phyloP scores from a whole-genome alignment of 2,329 filamentous ascomycete genomes.

The Colletotrichum karsti region DNA sequence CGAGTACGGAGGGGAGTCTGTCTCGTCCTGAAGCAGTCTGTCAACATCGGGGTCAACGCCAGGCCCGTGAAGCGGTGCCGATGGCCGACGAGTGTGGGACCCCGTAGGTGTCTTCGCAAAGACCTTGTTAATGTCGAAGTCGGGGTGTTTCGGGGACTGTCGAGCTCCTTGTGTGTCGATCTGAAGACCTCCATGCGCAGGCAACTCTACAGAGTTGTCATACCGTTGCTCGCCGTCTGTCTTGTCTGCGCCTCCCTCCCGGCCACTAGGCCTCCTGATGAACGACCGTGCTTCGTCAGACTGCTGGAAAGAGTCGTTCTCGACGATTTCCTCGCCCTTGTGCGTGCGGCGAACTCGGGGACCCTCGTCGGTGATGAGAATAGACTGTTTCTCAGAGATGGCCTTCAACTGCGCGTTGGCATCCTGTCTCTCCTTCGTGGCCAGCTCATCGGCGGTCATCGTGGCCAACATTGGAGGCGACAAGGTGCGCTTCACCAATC shows the following conservation, averaged over 20 bases:
- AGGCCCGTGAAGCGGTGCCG: conserved; percentile 61
- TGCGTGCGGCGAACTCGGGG: conserved; percentile 89
- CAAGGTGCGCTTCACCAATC: conserved; percentile 77
- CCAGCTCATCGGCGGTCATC: conserved; percentile 92
- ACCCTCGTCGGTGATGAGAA: conserved; percentile 78
- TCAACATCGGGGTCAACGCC: conserved; percentile 90
- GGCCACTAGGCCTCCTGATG: conserved; percentile 43
- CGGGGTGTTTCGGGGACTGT: conserved; percentile 61
- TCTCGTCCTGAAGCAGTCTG: conserved; percentile 81
- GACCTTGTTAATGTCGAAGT: conserved; percentile 87
- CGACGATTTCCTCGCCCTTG: conserved; percentile 92
- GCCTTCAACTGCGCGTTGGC: conserved; percentile 82
- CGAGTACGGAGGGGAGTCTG: conserved; percentile 83
- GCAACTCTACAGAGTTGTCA: conserved; percentile 33
- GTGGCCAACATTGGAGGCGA: conserved; percentile 80
- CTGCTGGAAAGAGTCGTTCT: conserved; percentile 69
- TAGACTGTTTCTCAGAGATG: conserved; percentile 82
- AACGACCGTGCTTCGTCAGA: conserved; percentile 44
- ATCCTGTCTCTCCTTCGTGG: conserved; percentile 86
- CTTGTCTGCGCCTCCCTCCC: conserved; percentile 34
- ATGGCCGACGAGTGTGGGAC: conserved; percentile 56
- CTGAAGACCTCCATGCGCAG: conserved; percentile 46
- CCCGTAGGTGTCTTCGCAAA: conserved; percentile 80
- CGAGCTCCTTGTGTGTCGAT: conserved; percentile 51
- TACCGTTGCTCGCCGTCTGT: conserved; percentile 16